Percentiles rank a stretch among this genome's conserved stretches.
These are phyloP conservation scores for Rhizopus delemar DNA, from an alignment of 371 early-diverging fungal genomes.

Conservation along the genomic window DNA sequence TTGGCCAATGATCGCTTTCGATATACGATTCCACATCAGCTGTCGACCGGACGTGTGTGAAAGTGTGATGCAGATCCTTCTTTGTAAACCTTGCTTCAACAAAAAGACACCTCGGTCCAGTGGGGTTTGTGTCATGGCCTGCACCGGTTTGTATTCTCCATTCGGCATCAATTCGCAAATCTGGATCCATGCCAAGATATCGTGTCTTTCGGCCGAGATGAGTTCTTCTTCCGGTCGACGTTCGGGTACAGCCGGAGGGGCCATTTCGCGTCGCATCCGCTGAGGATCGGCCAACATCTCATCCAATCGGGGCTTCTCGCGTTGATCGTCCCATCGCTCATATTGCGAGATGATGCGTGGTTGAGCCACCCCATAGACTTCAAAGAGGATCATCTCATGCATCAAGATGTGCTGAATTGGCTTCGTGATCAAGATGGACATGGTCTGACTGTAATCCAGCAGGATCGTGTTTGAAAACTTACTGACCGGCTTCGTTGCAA, in stretches of 20 bases:
- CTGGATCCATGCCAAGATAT: conserved; percentile 70
- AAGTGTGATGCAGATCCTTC: conserved; percentile 71
- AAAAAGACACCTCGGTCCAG: conserved; percentile 67
- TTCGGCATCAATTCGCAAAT: conserved; percentile 67
- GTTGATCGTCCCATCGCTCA: conserved; percentile 60
- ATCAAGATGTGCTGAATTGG: conserved; percentile 37
- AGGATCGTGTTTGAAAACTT: conserved; percentile 53
- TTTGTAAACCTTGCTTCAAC: conserved; percentile 84
- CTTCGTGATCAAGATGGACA: conserved; percentile 48
- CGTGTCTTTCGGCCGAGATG: conserved; percentile 67
- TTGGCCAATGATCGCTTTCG: conserved; percentile 63
- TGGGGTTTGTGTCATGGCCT: conserved; percentile 56
- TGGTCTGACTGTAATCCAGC: conserved; percentile 65
- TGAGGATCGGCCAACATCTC: conserved; percentile 17
- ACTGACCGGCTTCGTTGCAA: conserved; percentile 61
- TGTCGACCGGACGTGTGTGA: conserved; percentile 74
- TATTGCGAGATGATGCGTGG: conserved; percentile 45
- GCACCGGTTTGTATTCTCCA: conserved; percentile 75
- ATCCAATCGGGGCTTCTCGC: conserved; percentile 39
- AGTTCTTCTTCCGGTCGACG: conserved; percentile 60
- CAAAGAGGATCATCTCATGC: conserved; percentile 48
- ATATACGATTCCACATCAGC: conserved; percentile 60
- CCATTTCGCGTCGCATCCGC: not conserved
- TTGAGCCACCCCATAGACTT: conserved; percentile 63
- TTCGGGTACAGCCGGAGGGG: conserved; percentile 11